These are phyloP conservation scores for Tulasnella calospora DNA, from an alignment of 768 basidiomycete genomes.

Conservation along the genomic window DNA sequence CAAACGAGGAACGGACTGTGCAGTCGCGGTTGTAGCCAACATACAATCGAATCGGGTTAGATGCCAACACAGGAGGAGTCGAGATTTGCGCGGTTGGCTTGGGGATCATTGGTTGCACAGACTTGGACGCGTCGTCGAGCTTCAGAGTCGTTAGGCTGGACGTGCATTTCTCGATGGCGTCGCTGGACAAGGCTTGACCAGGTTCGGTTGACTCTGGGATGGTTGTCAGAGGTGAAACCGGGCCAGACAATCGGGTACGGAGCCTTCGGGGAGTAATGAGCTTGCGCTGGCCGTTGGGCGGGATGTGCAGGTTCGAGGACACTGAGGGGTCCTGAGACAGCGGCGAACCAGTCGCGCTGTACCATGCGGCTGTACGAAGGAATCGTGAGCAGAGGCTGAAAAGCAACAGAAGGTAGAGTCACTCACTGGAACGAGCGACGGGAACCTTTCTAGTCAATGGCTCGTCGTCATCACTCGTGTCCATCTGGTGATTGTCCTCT, in stretches of 20 bases:
- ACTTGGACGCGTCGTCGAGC: too few species aligned
- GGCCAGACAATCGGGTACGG: neutral
- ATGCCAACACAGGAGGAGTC: too few species aligned
- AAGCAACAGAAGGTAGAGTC: neutral
- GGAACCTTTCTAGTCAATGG: constrained; percentile 6
- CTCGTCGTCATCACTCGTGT: neutral
- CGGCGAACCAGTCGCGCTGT: neutral
- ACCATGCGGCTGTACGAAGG: neutral
- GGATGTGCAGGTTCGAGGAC: neutral
- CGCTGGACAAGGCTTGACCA: neutral
- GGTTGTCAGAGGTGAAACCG: neutral
- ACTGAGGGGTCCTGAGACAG: neutral
- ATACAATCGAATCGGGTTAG: too few species aligned
- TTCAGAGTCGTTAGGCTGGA: neutral
- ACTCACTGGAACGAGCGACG: neutral
- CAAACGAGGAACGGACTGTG: too few species aligned
- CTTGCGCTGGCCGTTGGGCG: neutral
- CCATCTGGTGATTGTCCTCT: neutral
- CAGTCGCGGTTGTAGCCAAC: too few species aligned
- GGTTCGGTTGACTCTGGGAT: neutral
- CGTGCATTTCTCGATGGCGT: neutral
- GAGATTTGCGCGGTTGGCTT: too few species aligned
- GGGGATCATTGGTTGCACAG: too few species aligned
- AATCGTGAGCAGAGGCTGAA: neutral
- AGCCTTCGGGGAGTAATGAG: neutral